Evolutionary conservation across 139 green algal species (phyloP).

Genomic region (Ulvella scutata): DNA sequence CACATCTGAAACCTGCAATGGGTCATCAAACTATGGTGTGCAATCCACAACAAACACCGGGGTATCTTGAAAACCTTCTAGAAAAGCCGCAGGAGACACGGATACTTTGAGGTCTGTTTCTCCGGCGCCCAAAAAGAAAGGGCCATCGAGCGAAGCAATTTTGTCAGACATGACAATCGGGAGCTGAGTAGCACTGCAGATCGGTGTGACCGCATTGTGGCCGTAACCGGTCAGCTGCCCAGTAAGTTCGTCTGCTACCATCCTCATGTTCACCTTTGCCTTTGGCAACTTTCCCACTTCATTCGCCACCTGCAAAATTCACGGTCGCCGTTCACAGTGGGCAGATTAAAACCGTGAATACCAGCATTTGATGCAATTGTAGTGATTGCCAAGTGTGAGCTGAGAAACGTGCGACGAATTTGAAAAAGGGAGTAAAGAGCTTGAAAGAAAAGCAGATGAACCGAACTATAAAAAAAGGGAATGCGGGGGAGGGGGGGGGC

Average conservation of each 20-base stretch:
- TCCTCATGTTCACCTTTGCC: slow-evolving; percentile 50
- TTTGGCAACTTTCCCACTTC: slow-evolving; percentile 12
- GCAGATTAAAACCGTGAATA: too few relatives aligned
- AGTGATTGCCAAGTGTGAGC: too few relatives aligned
- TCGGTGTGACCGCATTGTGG: slow-evolving; percentile 57
- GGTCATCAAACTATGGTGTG: too few relatives aligned
- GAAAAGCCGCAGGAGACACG: slow-evolving; percentile 3
- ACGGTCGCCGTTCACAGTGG: too few relatives aligned
- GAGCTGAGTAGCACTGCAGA: slow-evolving; percentile 35
- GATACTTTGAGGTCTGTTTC: slow-evolving; percentile 66
- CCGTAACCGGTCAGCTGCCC: slow-evolving; percentile 46
- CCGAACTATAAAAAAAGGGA: too few relatives aligned
- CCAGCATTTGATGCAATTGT: too few relatives aligned
- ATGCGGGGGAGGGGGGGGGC: too few relatives aligned
- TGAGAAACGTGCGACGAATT: too few relatives aligned
- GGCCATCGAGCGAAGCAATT: slow-evolving; percentile 2
- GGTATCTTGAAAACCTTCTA: slow-evolving; percentile 1
- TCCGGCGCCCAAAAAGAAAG: slow-evolving; percentile 56
- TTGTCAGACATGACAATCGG: slow-evolving; percentile 50
- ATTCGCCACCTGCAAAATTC: slow-evolving; percentile 7
- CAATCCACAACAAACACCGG: slow-evolving; percentile 10
- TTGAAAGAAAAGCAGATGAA: too few relatives aligned
- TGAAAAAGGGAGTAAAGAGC: too few relatives aligned
- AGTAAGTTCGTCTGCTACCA: slow-evolving; percentile 41
- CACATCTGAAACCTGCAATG: too few relatives aligned